Conservation (phyloP, 2,329 filamentous ascomycete species). For the Xylariaceae sp. region DNA sequence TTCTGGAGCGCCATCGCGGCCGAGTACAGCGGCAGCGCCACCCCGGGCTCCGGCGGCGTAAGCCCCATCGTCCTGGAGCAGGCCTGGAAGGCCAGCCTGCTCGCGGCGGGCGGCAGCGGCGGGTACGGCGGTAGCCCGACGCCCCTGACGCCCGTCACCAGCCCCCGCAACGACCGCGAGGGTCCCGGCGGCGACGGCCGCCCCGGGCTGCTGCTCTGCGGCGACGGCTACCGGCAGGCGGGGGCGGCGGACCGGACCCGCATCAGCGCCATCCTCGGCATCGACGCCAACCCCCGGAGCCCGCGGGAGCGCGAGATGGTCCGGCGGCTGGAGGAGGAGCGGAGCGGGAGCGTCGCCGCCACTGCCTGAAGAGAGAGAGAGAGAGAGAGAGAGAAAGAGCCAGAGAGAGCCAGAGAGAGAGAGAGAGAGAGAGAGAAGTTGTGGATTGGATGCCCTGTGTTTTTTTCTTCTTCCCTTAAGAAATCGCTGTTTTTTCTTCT, state of each 20-base stretch:
- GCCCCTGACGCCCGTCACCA: constrained; percentile 47
- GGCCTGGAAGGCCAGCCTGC: constrained; percentile 52
- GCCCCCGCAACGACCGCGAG: constrained; percentile 39
- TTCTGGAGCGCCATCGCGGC: constrained; percentile 69
- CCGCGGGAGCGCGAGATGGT: constrained; percentile 51
- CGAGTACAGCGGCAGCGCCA: constrained; percentile 63
- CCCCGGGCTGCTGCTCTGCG: no score
- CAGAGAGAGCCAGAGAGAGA: no score
- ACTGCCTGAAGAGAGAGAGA: constrained; percentile 23
- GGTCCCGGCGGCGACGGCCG: constrained; percentile 28
- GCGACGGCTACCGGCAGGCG: no score
- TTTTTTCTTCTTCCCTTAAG: no score
- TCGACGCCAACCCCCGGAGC: constrained; percentile 50
- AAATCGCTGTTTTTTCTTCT: no score
- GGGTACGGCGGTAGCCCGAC: constrained; percentile 28
- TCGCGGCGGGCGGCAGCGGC: constrained; percentile 34
- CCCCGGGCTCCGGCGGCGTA: no score
- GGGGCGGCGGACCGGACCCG: constrained; percentile 50
- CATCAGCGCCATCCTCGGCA: constrained; percentile 56
- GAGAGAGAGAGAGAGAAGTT: no score
- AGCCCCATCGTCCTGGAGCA: constrained; percentile 60
- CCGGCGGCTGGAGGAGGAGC: constrained; percentile 46
- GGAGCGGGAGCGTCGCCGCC: constrained; percentile 24
- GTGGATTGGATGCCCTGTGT: no score
- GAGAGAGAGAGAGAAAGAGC: no score